Evolutionary conservation across 495 filamentous ascomycete genomes (phyloP).

Genomic region (Aspergillus sparsus): DNA sequence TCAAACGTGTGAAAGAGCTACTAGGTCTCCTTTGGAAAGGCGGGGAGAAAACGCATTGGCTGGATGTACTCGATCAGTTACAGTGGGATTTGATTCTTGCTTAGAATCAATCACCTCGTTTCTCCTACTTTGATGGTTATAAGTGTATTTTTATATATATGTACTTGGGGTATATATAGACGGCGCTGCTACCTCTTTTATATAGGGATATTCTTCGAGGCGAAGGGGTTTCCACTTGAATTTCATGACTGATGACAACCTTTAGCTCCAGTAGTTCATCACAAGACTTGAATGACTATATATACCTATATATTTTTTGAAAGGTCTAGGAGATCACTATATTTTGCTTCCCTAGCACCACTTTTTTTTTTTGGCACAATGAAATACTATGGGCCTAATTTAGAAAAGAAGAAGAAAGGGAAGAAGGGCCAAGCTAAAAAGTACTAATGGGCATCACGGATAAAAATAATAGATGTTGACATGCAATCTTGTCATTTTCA

Average conservation of each 20-base stretch:
- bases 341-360: not conserved
- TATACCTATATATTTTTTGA: too few relatives aligned
- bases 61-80: constrained; percentile 43
- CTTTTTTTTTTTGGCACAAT: not conserved
- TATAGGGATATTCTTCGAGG: too few relatives aligned
- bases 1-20: constrained; percentile 43
- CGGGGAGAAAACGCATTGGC: constrained; percentile 34
- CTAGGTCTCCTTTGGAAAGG: constrained; percentile 38
- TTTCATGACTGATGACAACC: not conserved
- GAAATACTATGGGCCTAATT: not conserved
- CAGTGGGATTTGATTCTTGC: constrained; percentile 48
- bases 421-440: not conserved
- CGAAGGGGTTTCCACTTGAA: not conserved
- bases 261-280: not conserved
- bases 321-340: not conserved
- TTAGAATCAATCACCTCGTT: not conserved
- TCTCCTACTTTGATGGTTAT: too few relatives aligned
- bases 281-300: too few relatives aligned
- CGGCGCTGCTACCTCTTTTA: too few relatives aligned
- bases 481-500: not conserved
- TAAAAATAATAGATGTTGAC: not conserved
- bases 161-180: not conserved
- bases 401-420: not conserved
- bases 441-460: too few relatives aligned
- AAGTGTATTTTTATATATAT: not conserved